Base-by-base conservation (phyloP, 345 rosid genomes). In the Lumnitzera racemosa region DNA sequence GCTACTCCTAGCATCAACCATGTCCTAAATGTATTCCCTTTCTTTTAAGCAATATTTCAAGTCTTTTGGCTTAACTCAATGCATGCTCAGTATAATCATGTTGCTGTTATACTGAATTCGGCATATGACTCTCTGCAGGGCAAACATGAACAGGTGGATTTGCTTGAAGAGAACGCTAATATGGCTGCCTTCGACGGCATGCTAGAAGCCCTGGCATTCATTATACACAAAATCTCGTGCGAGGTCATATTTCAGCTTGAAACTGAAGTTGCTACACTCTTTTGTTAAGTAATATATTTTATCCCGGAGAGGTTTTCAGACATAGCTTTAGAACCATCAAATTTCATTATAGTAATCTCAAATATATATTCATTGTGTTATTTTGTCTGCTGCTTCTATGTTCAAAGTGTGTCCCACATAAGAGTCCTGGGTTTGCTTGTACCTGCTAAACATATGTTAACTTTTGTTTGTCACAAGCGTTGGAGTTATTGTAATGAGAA, bases 141-240 rank as follows among this genome's bases (percentile, higher is more conserved):
- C 24, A 56, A 56, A 52, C 60, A 50, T 0, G 69, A 47, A 29
- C 62, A 47, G 10, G 53, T 56, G 16, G 60, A 67, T 10, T 7
- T 41, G 5, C 14, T 59, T 12, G 81, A 73, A 17, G 78, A 74
- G 23, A 68, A 36, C 57, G 29, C 67, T 24, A 41, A 9, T 47
- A 31, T 25, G 49, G 58, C 58, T n/a, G 63, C 49, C n/a, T 53
- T 41, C 12, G 77, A 69, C 13, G 77, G 57, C 61, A 61, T 69
- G 62, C 75, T 74, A 16, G 76, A 76, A 56, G 56, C 75, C 24
- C 56, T 76, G 64, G 59, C 83, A 59, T 64, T 23, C 36, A 17
- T 61, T 5, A 62, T 81, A 11, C 72, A 74, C 15, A 76, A 70
- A 43, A 70, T 81, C 57, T 73, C 79, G 14, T 78, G 79, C 70